phyloP scores from a whole-genome alignment of 116 monocot species.

The Trichopus zeylanicus region DNA sequence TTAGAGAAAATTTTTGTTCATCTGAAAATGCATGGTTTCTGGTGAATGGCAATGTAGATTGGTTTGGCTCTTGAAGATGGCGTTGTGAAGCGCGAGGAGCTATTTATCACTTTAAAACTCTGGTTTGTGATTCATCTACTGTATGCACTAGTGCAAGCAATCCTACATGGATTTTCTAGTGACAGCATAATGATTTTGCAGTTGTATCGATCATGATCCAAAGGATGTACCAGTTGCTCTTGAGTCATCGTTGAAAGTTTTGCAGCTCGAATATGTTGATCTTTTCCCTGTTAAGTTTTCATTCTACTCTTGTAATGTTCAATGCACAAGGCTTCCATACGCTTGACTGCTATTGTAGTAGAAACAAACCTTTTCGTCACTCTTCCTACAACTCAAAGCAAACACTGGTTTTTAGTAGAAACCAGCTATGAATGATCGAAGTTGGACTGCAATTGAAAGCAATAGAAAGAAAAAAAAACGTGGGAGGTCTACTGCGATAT shows the following conservation, averaged over 20 bases:
- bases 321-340: too few species aligned
- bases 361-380: too few species aligned
- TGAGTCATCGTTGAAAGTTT: constrained; percentile 35
- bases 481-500: too few species aligned
- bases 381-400: too few species aligned
- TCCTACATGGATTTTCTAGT: too few species aligned
- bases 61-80: constrained; percentile 26
- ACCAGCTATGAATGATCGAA: too few species aligned
- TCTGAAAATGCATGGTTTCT: not conserved
- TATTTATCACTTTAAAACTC: constrained; percentile 41
- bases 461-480: too few species aligned
- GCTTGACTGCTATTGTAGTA: too few species aligned
- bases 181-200: constrained; percentile 17
- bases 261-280: constrained; percentile 57
- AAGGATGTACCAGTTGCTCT: constrained; percentile 43
- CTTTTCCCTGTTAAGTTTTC: constrained; percentile 66
- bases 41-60: constrained; percentile 7
- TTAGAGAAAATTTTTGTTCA: not conserved
- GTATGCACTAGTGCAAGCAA: too few species aligned
- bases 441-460: too few species aligned
- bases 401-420: too few species aligned
- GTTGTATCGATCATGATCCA: constrained; percentile 47
- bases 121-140: constrained; percentile 18
- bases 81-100: constrained; percentile 27
- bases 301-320: too few species aligned